Percentiles rank a stretch among this genome's conserved stretches.
phyloP scores from a whole-genome alignment of 176 grass and related monocot species.

The Luzula sylvatica region DNA sequence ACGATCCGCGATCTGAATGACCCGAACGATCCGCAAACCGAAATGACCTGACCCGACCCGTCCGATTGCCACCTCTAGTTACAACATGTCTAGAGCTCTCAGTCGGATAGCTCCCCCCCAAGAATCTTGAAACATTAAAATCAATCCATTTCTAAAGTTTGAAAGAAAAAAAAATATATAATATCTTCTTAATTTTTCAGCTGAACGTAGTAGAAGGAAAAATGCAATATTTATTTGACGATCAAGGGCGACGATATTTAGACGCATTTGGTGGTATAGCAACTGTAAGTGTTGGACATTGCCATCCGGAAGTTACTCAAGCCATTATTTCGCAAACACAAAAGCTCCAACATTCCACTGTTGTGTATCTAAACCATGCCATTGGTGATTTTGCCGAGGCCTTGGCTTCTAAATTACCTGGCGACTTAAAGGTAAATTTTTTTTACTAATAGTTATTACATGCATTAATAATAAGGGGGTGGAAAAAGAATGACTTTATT shows the following conservation, averaged over 20 bases:
- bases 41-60: too few species aligned
- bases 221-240: slow-evolving; percentile 92
- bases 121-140: too few species aligned
- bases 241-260: slow-evolving; percentile 62
- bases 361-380: slow-evolving; percentile 83
- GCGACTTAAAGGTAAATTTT: slow-evolving; percentile 54
- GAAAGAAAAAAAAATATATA: too few species aligned
- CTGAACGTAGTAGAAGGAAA: slow-evolving; percentile 91
- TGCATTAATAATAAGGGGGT: slow-evolving; percentile 78
- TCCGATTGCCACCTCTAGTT: too few species aligned
- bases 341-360: slow-evolving; percentile 71
- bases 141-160: too few species aligned
- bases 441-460: slow-evolving; percentile 42
- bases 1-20: too few species aligned
- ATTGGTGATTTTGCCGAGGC: slow-evolving; percentile 87
- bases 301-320: slow-evolving; percentile 71
- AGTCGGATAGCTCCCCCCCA: too few species aligned
- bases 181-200: slow-evolving; percentile 24
- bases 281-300: slow-evolving; percentile 83
- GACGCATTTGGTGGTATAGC: slow-evolving; percentile 95
- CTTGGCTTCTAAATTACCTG: slow-evolving; percentile 72
- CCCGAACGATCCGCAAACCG: too few species aligned
- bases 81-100: too few species aligned
- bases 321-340: slow-evolving; percentile 50
- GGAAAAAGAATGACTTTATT: slow-evolving; percentile 57